Base-by-base conservation (phyloP, 768 basidiomycete species). In the Hericium rajendrae region DNA sequence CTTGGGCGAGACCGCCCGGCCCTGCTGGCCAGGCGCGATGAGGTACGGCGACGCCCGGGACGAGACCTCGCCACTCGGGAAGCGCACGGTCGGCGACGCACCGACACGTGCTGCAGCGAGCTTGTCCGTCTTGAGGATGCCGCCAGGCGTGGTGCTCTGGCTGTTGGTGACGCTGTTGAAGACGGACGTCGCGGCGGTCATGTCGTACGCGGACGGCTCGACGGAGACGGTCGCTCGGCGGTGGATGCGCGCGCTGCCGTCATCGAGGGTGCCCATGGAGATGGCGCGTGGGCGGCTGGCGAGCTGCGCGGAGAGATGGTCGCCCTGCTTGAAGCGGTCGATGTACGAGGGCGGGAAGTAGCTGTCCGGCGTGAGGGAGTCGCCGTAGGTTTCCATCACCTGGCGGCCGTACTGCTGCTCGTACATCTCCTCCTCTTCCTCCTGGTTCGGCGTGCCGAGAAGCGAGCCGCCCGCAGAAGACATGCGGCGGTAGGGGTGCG, bases 231-330 rank as follows among this genome's bases (percentile, higher is more conserved):
- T 75, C 51, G 81, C 76, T 62, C 86, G 81, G 52, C 83, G 83
- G 65, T 86, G 85, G 18, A 88, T 72, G 28, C 86, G 87, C 62
- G 83, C 72, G 24, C 89, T 26, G 6, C 24, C 81, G 65, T 92
- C 90, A 64, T 92, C 91, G 49, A 93, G 81, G 58, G 82, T 88
- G 37, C 90, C 88, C n/a, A 92, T 88, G 38, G 91, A 92, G 60
- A 90, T 91, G 32, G 91, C 91, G 51, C 91, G 85, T 20, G 91
- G 88, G 49, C 90, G 76, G 40, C 73, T 70, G 13, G 38, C 57
- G 39, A 63, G 40, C 51, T 46, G 56, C 40, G 57, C 60, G 38
- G 54, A 20, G 22, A 63, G 56, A 32, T 61, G 62, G 11, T 63
- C 62, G 28, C 59, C 46, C 39, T 55, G 60, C 15, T 57, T 54